Conservation (phyloP, 345 rosid genomes). For the Syzygium oleosum region DNA sequence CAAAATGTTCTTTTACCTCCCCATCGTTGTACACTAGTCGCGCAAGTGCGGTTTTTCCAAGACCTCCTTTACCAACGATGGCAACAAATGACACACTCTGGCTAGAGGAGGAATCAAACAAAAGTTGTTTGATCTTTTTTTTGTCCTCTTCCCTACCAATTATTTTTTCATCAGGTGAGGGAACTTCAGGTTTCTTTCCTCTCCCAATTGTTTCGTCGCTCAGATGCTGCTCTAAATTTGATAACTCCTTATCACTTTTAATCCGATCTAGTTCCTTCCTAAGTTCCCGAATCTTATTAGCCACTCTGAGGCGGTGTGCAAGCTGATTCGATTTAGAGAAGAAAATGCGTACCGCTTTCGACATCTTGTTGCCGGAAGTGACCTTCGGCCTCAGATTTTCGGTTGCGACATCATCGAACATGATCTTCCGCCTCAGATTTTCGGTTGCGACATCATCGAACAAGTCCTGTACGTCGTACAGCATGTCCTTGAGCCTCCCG, state of each 20-base stretch:
- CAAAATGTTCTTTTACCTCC: not conserved
- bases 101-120: not conserved
- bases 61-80: not conserved
- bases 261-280: too few relatives aligned
- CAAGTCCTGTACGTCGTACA: not conserved
- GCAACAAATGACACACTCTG: not conserved
- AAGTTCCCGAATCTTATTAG: too few relatives aligned
- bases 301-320: not conserved
- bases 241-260: not conserved
- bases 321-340: not conserved
- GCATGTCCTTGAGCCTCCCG: rapidly evolving
- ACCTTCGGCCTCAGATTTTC: not conserved
- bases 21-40: not conserved
- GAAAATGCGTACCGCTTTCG: not conserved
- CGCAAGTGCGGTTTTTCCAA: not conserved
- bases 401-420: not conserved
- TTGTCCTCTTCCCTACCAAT: not conserved
- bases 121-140: not conserved
- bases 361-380: not conserved
- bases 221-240: not conserved
- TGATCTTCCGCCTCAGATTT: not conserved
- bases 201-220: not conserved
- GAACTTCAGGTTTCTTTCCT: not conserved
- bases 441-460: not conserved
- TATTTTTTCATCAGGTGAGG: rapidly evolving